Evolutionary conservation across 2,329 filamentous ascomycete species (phyloP), one percentile per base, ranked within the genome.

Genomic region (Xylariaceae sp.): DNA sequence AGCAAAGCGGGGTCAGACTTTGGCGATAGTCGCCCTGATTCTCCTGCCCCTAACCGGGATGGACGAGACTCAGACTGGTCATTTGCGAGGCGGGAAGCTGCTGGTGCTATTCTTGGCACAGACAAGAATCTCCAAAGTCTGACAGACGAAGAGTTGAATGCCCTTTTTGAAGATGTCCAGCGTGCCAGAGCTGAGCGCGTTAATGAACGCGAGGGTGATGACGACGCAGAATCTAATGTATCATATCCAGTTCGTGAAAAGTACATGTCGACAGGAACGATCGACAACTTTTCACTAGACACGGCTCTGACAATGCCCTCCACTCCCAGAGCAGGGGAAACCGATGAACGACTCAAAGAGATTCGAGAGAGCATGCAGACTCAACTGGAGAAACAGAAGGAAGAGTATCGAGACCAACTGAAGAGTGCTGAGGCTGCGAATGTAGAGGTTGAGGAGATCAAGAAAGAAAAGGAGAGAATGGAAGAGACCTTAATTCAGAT

Each of bases 211-310:
- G 92, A 94, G 60, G 88, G 89, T 36, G 91, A 94, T 53, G 94
- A 97, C 54, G 95, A 98, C 71, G 86, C 88, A 51, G 95, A 99
- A 65, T 97, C 94, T 0, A 85, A 90, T 44, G 90, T 88, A 24
- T 97, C 94, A 0, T 97, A 93, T 69, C 89, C 92, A 1, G 81
- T 93, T 26, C 84, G 95, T 48, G 95, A 99, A 67, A 98, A 98
- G 70, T 98, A 98, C 74, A 85, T 96, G 78, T 97, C 93, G 2
- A 95, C 90, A 53, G 94, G 94, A 2, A 97, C 94, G 0, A 82
- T 98, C 50, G 95, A 99, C 75, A 97, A 96, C 71, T 95, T 97
- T 69, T 98, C 94, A 2, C 81, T 99, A 14, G 95, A 99, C 71
- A 99, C 95, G 1, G 89, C 88, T 11, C 81, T 99, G 47, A 99